Conservation (phyloP, 176 grass and related monocot genomes). For the Oryza meridionalis region DNA sequence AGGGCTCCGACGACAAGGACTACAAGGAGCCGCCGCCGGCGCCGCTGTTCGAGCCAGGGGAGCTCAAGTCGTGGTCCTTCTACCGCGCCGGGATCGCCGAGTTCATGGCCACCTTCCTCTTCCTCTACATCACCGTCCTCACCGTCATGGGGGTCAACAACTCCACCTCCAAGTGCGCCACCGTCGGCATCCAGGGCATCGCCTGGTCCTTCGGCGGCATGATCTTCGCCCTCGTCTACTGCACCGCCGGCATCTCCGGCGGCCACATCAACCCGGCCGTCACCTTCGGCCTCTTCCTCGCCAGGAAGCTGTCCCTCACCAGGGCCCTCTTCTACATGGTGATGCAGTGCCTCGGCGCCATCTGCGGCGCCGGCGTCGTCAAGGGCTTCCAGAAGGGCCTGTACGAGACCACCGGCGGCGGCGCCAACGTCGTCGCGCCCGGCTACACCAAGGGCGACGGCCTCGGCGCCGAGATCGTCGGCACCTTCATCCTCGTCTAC, state of each 20-base stretch:
- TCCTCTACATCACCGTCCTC: constrained; percentile 95
- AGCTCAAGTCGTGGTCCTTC: constrained; percentile 96
- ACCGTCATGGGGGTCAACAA: constrained; percentile 81
- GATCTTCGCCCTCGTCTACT: constrained; percentile 98
- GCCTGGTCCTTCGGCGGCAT: constrained; percentile 94
- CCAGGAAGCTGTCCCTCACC: constrained; percentile 82
- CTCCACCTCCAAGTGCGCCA: constrained; percentile 60
- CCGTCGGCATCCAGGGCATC: constrained; percentile 92
- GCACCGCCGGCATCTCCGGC: constrained; percentile 95
- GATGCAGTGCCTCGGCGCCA: constrained; percentile 94
- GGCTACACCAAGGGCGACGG: constrained; percentile 90
- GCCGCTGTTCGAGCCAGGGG: constrained; percentile 80
- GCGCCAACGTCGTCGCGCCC: constrained; percentile 62
- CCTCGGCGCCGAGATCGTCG: constrained; percentile 85
- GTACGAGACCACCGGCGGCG: constrained; percentile 71
- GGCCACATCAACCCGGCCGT: constrained; percentile 97
- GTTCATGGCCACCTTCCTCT: constrained; percentile 94
- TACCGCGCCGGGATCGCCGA: constrained; percentile 97
- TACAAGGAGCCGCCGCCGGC: constrained; percentile 84
- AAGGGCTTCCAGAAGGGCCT: constrained; percentile 79
- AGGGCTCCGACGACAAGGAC: constrained; percentile 76
- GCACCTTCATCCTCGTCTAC: constrained; percentile 96
- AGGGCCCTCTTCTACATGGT: constrained; percentile 86
- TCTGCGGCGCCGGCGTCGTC: constrained; percentile 86
- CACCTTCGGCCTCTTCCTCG: constrained; percentile 87